Evolutionary conservation across 495 filamentous ascomycete genomes (phyloP).

Genomic region (Annulohypoxylon nitens): DNA sequence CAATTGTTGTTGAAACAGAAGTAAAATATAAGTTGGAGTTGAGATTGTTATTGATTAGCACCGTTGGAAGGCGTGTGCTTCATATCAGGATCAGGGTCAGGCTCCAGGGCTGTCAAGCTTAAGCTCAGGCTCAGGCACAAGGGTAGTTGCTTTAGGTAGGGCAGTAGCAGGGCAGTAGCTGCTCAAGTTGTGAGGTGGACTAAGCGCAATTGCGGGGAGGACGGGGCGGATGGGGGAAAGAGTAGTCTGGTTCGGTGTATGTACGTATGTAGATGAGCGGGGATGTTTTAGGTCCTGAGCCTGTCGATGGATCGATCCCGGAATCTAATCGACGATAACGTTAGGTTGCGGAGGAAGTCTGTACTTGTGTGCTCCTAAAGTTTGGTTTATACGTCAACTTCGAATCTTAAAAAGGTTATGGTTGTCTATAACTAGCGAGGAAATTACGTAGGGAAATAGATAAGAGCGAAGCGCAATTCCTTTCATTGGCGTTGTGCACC

Average conservation of each 20-base stretch:
- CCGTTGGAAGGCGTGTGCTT: slow-evolving; percentile 24
- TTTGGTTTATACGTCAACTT: slow-evolving; percentile 18
- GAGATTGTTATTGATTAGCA: slow-evolving; percentile 5
- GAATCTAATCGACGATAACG: slow-evolving; percentile 31
- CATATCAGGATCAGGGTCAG: slow-evolving; percentile 38
- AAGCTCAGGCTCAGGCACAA: slow-evolving; percentile 8
- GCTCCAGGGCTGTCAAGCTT: background rate
- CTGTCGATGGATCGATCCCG: slow-evolving; percentile 10
- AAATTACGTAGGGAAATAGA: slow-evolving; percentile 24
- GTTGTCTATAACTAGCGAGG: slow-evolving; percentile 22
- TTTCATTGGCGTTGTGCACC: slow-evolving; percentile 27
- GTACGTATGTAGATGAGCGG: slow-evolving; percentile 3
- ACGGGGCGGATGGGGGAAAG: slow-evolving; percentile 25
- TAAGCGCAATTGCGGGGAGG: slow-evolving; percentile 39
- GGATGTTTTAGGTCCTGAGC: slow-evolving; percentile 3
- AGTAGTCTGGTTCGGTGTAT: background rate
- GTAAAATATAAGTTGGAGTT: background rate
- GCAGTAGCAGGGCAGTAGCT: background rate
- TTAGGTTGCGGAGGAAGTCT: slow-evolving; percentile 14
- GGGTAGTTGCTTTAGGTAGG: slow-evolving; percentile 4
- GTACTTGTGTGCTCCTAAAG: slow-evolving; percentile 17
- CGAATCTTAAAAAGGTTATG: background rate
- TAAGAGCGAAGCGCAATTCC: slow-evolving; percentile 1
- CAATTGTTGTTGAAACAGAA: slow-evolving; percentile 12
- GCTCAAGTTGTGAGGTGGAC: background rate